Evolutionary conservation across 768 basidiomycete genomes (phyloP).

Genomic region (Mycena sanguinolenta): DNA sequence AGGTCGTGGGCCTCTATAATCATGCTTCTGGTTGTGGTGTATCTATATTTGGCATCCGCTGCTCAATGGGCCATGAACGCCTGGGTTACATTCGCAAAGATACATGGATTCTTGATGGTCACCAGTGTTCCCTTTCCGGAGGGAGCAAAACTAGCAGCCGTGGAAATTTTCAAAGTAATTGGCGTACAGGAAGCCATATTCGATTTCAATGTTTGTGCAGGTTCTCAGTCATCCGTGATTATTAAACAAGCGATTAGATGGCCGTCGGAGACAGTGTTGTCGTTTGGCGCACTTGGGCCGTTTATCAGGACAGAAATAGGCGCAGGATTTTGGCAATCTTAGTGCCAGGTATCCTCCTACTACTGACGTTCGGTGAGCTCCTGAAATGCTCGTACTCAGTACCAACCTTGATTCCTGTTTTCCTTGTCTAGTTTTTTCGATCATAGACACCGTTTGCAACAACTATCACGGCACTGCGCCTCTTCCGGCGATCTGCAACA

Average conservation of each 20-base stretch:
- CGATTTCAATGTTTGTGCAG: conserved; percentile 25
- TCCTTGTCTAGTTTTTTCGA: conserved; percentile 22
- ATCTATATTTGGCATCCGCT: conserved; percentile 27
- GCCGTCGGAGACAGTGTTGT: background rate
- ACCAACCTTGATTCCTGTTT: conserved; percentile 9
- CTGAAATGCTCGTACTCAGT: conserved; percentile 14
- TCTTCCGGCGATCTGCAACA: conserved; percentile 12
- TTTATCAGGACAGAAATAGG: background rate
- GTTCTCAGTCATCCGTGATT: conserved; percentile 21
- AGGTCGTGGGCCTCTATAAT: conserved; percentile 19
- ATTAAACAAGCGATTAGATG: conserved; percentile 20
- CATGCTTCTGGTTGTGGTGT: conserved; percentile 29
- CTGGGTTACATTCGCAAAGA: conserved; percentile 23
- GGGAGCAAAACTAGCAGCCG: conserved; percentile 15
- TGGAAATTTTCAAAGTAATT: conserved; percentile 12
- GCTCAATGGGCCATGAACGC: conserved; percentile 24
- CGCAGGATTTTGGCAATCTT: conserved; percentile 12
- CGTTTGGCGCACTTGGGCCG: background rate
- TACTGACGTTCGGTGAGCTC: conserved; percentile 23
- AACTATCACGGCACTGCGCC: conserved; percentile 23
- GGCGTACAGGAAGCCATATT: conserved; percentile 24
- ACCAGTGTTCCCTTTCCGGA: conserved; percentile 18
- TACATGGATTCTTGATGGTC: conserved; percentile 25
- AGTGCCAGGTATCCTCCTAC: conserved; percentile 22
- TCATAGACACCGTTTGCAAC: conserved; percentile 24